Evolutionary conservation across 2,329 filamentous ascomycete species (phyloP).

Genomic region (Tolypocladium cylindrosporum): DNA sequence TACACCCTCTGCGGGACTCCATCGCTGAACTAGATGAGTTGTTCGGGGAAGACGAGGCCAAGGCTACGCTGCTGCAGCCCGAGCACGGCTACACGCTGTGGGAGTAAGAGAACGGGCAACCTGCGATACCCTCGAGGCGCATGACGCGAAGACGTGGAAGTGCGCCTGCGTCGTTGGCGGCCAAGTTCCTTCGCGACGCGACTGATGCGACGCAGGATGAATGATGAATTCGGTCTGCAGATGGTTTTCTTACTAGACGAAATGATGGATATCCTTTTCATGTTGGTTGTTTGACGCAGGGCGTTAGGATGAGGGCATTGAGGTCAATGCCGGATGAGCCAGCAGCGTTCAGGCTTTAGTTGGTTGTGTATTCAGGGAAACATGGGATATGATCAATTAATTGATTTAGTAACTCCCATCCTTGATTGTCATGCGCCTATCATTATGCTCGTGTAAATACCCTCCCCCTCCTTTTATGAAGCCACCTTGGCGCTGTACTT

Average conservation of each 20-base stretch:
- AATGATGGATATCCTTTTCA: neutral
- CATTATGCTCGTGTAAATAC: conserved; percentile 18
- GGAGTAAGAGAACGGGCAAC: neutral
- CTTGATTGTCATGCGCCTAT: conserved; percentile 14
- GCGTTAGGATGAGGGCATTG: neutral
- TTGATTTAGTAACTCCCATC: neutral
- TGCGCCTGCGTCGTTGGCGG: neutral
- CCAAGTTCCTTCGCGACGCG: neutral
- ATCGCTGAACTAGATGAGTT: neutral
- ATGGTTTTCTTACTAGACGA: neutral
- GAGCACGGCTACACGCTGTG: neutral
- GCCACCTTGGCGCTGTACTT: conserved; percentile 84
- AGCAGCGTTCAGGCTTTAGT: neutral
- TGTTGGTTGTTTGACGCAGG: neutral
- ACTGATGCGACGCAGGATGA: neutral
- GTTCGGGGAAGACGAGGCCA: neutral
- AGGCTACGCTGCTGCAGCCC: neutral
- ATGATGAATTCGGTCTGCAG: neutral
- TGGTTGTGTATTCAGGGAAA: too few species aligned
- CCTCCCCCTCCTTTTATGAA: conserved; percentile 20
- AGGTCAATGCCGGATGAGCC: neutral
- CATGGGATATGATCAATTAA: neutral
- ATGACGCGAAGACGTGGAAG: neutral
- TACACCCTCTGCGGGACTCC: neutral
- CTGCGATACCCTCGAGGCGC: neutral